These are phyloP conservation scores for Populus hybrid DNA, from an alignment of 441 rosid species.

Conservation along the genomic window DNA sequence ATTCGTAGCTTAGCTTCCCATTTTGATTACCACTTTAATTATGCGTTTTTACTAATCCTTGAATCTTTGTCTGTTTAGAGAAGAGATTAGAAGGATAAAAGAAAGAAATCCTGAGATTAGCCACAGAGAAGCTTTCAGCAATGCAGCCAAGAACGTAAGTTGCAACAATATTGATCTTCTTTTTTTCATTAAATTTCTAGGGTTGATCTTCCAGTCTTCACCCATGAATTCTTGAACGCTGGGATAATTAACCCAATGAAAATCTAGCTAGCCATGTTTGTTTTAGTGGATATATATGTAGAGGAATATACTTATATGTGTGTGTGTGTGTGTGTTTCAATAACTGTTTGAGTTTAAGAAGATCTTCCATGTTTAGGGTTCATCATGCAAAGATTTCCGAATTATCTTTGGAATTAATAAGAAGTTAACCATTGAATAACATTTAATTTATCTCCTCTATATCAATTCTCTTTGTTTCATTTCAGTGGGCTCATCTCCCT, in stretches of 20 bases:
- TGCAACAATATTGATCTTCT: no score
- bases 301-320: no score
- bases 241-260: background rate
- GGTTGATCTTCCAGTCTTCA: no score
- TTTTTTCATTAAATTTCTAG: no score
- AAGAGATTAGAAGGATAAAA: slow-evolving; percentile 56
- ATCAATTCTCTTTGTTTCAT: background rate
- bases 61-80: slow-evolving; percentile 19
- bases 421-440: background rate
- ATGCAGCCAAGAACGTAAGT: slow-evolving; percentile 56
- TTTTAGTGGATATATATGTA: background rate
- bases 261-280: background rate
- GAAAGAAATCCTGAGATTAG: slow-evolving; percentile 46
- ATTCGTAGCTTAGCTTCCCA: background rate
- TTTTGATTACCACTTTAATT: background rate
- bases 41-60: background rate
- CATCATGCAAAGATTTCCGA: background rate
- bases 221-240: background rate
- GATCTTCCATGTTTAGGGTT: background rate
- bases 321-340: no score
- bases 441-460: background rate
- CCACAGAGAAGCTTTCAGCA: slow-evolving; percentile 54
- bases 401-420: background rate
- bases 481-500: slow-evolving; percentile 28
- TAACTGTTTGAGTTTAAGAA: background rate